phyloP scores from a whole-genome alignment of 306 rosid genomes.

The Castanopsis chinensis region DNA sequence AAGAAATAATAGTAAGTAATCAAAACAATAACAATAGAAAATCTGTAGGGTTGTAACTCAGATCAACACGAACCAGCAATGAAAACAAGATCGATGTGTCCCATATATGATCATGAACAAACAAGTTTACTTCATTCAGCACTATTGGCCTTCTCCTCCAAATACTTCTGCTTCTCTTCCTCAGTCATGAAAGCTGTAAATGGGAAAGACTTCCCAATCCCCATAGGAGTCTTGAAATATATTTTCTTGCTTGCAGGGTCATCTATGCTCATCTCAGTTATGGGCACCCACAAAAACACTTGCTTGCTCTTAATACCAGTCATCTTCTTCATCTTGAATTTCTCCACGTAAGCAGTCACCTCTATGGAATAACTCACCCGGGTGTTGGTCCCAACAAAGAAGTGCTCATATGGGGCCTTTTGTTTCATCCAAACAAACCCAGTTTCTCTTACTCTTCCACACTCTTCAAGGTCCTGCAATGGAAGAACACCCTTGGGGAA shows the following conservation, averaged over 20 bases:
- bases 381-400: conserved; percentile 43
- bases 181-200: conserved; percentile 57
- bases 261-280: conserved; percentile 66
- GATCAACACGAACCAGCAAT: too few relatives aligned
- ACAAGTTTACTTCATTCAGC: conserved; percentile 4
- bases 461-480: conserved; percentile 63
- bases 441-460: conserved; percentile 67
- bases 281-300: conserved; percentile 69
- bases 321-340: conserved; percentile 76
- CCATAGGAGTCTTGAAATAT: conserved; percentile 62
- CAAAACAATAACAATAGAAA: too few relatives aligned
- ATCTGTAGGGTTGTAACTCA: too few relatives aligned
- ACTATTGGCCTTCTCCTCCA: conserved; percentile 27
- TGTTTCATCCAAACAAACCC: conserved; percentile 91
- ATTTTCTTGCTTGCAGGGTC: conserved; percentile 45
- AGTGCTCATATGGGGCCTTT: conserved; percentile 65
- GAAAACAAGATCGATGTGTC: too few relatives aligned
- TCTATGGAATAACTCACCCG: conserved; percentile 63
- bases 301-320: conserved; percentile 76
- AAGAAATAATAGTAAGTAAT: too few relatives aligned
- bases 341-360: conserved; percentile 76
- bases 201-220: conserved; percentile 71
- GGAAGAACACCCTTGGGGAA: conserved; percentile 79
- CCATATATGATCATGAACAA: too few relatives aligned
- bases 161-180: conserved; percentile 46